Base-by-base conservation (phyloP, 169 alveolate genomes). In the Babesia bovis region DNA sequence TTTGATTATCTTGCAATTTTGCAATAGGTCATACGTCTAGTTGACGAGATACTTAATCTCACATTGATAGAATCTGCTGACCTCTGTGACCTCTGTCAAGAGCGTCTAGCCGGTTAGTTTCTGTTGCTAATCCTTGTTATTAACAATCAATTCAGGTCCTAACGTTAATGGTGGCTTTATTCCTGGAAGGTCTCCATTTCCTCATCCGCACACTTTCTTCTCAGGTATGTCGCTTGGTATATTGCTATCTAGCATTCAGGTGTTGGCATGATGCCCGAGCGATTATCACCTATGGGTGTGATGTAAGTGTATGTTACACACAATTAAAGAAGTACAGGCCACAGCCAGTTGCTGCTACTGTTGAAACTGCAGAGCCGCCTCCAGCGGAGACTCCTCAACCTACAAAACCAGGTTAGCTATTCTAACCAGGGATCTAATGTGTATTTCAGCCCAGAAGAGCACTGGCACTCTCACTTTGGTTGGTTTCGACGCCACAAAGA, bases 41-140 rank as follows among this genome's bases (percentile, higher is more conserved):
- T 85, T 3, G 96, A 92, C 56, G 95, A 92, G 77, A 89, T 92
- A 23, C 70, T 92, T 47, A 85, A 76, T 52, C 70, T 92, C 58
- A 85, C 96, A 12, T 79, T 92, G 44, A 90, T 92, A 3, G 96
- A 92, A 65, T 94, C 95, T 28, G 96, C 96, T 9, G 96, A 92
- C 33, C 74, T 92, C 52, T 92, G 96, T 66, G 94, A 92, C 66
- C 63, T 92, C 4, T 92, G 96, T 45, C 96, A 92, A 53, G 91
- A 89, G 75, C 77, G 81, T 33, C 53, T 89, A 47, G 87, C 90
- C 19, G 90, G 73, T 49, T 32, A 0, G 58, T 26, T 17, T 0
- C 42, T 2, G 19, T 0, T 5, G 7, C n/a, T n/a, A 13, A 19
- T 2, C n/a, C 21, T 3, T 17, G 1, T 19, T 0, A n/a, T 41